Evolutionary conservation across 2,329 filamentous ascomycete species (phyloP).

Genomic region (Eutypella sp.): DNA sequence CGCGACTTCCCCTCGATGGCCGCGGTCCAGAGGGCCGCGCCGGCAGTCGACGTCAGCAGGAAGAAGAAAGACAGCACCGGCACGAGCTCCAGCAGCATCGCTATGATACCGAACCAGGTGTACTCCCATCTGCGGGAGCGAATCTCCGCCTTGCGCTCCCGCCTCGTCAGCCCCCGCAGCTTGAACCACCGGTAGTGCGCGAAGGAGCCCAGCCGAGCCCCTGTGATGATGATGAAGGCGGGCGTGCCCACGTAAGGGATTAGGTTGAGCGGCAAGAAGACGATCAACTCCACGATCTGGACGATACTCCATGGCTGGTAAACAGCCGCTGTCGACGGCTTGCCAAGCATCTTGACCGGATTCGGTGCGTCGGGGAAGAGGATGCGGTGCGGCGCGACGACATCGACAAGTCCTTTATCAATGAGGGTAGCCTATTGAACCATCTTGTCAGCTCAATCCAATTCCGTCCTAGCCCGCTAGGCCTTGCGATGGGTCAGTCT

Average conservation of each 20-base stretch:
- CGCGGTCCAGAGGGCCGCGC: slow-evolving; percentile 80
- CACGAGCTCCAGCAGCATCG: slow-evolving; percentile 79
- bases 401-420: slow-evolving; percentile 63
- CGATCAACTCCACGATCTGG: slow-evolving; percentile 82
- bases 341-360: slow-evolving; percentile 75
- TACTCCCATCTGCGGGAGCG: slow-evolving; percentile 71
- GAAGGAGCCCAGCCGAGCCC: slow-evolving; percentile 79
- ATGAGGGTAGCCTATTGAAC: slow-evolving; percentile 66
- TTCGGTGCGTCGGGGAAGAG: slow-evolving; percentile 63
- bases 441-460: no score
- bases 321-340: slow-evolving; percentile 68
- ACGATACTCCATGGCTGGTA: slow-evolving; percentile 86
- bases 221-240: slow-evolving; percentile 82
- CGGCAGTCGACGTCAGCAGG: slow-evolving; percentile 78
- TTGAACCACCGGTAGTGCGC: slow-evolving; percentile 90
- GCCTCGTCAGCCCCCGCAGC: slow-evolving; percentile 67
- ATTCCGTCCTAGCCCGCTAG: not conserved
- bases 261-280: slow-evolving; percentile 79
- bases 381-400: slow-evolving; percentile 63
- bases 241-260: slow-evolving; percentile 79
- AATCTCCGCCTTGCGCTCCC: slow-evolving; percentile 67
- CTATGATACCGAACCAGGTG: slow-evolving; percentile 86
- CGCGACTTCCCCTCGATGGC: slow-evolving; percentile 62
- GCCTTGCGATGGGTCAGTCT: slow-evolving; percentile 23
- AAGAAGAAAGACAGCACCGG: slow-evolving; percentile 93